A percentile compares a stretch with the other conserved stretches of the same genome.
These are phyloP conservation scores for Rutstroemia sp. DNA, from an alignment of 2,329 filamentous ascomycete species.

Conservation along the genomic window DNA sequence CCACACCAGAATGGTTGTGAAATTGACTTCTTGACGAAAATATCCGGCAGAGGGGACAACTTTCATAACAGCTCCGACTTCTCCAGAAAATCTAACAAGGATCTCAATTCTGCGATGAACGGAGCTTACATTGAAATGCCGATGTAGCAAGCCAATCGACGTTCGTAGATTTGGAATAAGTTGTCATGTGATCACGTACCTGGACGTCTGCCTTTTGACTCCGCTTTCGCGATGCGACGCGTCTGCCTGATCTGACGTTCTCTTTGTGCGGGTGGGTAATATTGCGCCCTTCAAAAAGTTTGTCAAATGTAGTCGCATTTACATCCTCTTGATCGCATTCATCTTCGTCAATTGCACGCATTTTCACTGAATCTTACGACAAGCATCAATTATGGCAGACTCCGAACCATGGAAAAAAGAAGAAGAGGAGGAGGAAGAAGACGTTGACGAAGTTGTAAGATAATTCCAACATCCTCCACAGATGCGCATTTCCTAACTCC, in stretches of 20 bases:
- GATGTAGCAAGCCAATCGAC: not conserved
- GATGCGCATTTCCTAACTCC: not conserved
- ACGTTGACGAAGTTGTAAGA: constrained; percentile 55
- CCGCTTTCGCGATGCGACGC: constrained; percentile 4
- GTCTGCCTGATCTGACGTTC: constrained; percentile 1
- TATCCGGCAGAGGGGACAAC: not conserved
- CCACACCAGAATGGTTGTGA: not conserved
- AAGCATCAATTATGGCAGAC: constrained; percentile 16
- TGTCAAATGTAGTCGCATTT: too few species aligned
- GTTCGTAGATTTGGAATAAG: not conserved
- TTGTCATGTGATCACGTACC: not conserved
- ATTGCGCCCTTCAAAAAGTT: too few species aligned
- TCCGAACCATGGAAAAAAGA: constrained; percentile 30
- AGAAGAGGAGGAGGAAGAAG: constrained; percentile 65
- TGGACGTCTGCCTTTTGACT: not conserved
- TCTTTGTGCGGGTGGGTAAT: not conserved
- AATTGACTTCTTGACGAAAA: not conserved
- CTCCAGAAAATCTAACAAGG: constrained; percentile 1
- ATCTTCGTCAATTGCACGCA: not conserved
- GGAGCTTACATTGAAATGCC: not conserved
- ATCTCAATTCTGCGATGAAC: not conserved
- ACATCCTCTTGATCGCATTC: too few species aligned
- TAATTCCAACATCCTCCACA: constrained; percentile 8
- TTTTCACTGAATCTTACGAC: not conserved
- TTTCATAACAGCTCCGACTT: not conserved